Evolutionary conservation across 805 yeast genomes (phyloP), one percentile per base, ranked within the genome.

Genomic region (Teunomyces atbi): DNA sequence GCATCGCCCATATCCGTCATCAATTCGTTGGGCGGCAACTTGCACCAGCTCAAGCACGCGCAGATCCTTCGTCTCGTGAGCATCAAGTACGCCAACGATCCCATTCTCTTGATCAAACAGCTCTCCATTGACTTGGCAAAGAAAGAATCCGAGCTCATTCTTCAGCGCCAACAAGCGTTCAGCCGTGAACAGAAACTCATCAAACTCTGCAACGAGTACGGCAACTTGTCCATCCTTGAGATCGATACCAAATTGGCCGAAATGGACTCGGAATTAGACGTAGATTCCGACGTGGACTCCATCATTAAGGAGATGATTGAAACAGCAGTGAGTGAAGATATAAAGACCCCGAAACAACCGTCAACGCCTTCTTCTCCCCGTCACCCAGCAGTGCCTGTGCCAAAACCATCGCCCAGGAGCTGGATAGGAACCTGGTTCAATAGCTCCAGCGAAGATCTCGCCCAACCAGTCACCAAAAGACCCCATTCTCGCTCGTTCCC

Each of bases 111-210:
- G 19, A 68, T 79, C 3, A 63, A 75, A 32, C 83, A 77, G 51
- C 57, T 79, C 15, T 74, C 81, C 0, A 50, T 65, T 2, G 83
- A 79, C 45, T 55, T 79, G 49, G 76, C 79, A 1, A 60, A 64
- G 29, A 65, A 78, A 29, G 82, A 78, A 44, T 65, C 74, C 1
- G 79, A 77, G 51, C 61, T 77, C 36, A 60, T 69, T 2, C 52
- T 74, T 15, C 51, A 69, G 32, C 62, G 76, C 8, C 57, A 61
- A 45, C 62, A 60, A 32, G 60, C 62, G 46, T 62, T 70, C 42
- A 42, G 50, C 16, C 54, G 67, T 16, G 76, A 72, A 46, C 72
- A 66, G 35, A 59, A 55, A 28, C 55, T 73, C 36, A 51, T 60
- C 16, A 59, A 57, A 32, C 44, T 73, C 12, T 59, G 70, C 40